Conservation (phyloP, 2,329 filamentous ascomycete genomes). For the Uncinocarpus reesii region DNA sequence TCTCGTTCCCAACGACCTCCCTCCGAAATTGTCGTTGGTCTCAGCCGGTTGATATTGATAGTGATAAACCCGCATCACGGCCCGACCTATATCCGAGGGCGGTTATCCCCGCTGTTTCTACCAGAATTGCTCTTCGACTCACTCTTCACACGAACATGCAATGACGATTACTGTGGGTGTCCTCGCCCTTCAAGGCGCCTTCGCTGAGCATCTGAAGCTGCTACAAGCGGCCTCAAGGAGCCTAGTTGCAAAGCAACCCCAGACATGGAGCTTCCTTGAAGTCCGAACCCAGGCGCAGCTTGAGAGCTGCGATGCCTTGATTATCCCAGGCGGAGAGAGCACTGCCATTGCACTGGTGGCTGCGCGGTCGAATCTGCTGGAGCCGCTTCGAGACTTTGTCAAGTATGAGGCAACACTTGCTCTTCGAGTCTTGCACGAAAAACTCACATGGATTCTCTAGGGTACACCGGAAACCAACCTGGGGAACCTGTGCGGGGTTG, state of each 20-base stretch:
- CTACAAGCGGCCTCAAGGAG: conserved; percentile 56
- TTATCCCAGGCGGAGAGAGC: conserved; percentile 90
- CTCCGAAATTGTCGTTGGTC: background rate
- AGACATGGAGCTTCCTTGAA: conserved; percentile 56
- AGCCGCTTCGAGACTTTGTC: conserved; percentile 79
- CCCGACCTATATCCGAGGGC: conserved; percentile 4
- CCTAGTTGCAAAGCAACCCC: conserved; percentile 27
- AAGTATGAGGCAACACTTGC: conserved; percentile 49
- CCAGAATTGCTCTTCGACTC: background rate
- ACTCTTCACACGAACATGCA: conserved; percentile 7
- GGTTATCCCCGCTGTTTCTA: background rate
- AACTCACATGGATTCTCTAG: conserved; percentile 36
- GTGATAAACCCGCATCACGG: too few species aligned
- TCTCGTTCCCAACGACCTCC: too few species aligned
- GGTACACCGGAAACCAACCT: conserved; percentile 66
- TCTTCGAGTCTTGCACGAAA: background rate
- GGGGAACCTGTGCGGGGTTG: conserved; percentile 92
- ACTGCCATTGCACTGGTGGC: conserved; percentile 88
- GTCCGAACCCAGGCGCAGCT: conserved; percentile 69
- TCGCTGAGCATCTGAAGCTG: conserved; percentile 74
- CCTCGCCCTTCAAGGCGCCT: conserved; percentile 79
- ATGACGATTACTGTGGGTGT: conserved; percentile 42
- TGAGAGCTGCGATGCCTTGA: conserved; percentile 63
- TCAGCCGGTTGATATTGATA: background rate
- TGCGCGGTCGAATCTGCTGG: conserved; percentile 65